Conservation (phyloP, 2,329 filamentous ascomycete genomes). For the Neonectria ditissima region DNA sequence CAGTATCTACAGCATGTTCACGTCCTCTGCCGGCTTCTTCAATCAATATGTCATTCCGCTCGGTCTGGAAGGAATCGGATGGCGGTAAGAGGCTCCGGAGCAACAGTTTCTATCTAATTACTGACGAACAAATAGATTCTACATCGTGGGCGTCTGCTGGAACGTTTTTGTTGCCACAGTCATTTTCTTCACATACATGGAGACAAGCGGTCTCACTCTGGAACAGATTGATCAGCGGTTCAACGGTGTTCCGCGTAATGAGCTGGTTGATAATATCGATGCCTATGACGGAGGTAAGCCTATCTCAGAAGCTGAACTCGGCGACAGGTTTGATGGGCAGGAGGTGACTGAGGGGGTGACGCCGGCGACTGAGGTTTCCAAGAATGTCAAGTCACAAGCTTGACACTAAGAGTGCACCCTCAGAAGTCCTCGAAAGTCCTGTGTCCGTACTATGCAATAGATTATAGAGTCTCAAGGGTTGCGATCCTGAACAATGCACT, state of each 20-base stretch:
- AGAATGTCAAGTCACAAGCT: not conserved
- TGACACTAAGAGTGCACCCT: not conserved
- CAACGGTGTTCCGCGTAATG: conserved; percentile 26
- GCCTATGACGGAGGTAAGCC: conserved; percentile 20
- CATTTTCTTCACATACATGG: conserved; percentile 26
- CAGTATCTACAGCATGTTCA: conserved; percentile 24
- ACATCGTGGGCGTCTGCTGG: conserved; percentile 25
- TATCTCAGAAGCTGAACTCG: conserved; percentile 15
- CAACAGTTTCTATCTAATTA: too few relatives aligned
- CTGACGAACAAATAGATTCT: conserved; percentile 13
- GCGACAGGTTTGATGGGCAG: not conserved
- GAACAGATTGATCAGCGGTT: conserved; percentile 31
- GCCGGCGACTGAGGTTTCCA: not conserved
- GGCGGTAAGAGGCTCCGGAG: too few relatives aligned
- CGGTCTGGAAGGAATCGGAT: conserved; percentile 21
- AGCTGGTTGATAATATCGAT: conserved; percentile 18
- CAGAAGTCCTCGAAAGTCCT: too few relatives aligned
- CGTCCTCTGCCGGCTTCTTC: conserved; percentile 22
- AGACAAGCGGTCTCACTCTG: conserved; percentile 26
- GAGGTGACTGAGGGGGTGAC: not conserved
- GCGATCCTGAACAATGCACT: too few relatives aligned
- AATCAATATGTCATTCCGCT: conserved; percentile 30
- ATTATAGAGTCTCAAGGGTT: too few relatives aligned
- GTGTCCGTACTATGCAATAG: too few relatives aligned
- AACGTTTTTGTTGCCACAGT: conserved; percentile 20